phyloP scores from a whole-genome alignment of 2,329 filamentous ascomycete species.

The Cladosporium sp. region DNA sequence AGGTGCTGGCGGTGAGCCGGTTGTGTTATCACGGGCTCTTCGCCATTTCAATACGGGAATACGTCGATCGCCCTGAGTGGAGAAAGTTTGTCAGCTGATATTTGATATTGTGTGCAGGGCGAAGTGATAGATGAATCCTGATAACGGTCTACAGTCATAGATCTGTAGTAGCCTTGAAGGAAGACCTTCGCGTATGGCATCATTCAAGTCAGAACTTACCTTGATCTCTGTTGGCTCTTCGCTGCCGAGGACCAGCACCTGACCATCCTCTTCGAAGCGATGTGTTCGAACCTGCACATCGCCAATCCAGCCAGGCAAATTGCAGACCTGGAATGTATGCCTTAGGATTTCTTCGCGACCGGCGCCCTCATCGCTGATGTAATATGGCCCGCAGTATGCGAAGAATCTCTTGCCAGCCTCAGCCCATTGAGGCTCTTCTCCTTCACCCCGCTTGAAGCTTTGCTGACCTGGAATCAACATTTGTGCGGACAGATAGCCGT shows the following conservation, averaged over 20 bases:
- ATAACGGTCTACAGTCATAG: no score
- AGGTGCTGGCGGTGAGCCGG: slow-evolving; percentile 30
- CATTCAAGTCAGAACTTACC: slow-evolving; percentile 18
- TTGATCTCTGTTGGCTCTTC: slow-evolving; percentile 37
- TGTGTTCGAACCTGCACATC: slow-evolving; percentile 35
- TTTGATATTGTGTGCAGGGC: no score
- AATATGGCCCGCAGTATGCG: slow-evolving; percentile 35
- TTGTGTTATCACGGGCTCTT: slow-evolving; percentile 29
- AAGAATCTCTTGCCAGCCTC: slow-evolving; percentile 36
- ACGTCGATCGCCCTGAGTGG: slow-evolving; percentile 32
- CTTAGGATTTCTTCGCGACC: slow-evolving; percentile 32
- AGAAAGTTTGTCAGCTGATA: neutral
- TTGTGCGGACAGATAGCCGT: slow-evolving; percentile 37
- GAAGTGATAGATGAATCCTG: no score
- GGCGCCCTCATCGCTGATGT: slow-evolving; percentile 33
- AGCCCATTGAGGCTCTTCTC: slow-evolving; percentile 36
- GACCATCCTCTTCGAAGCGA: slow-evolving; percentile 35
- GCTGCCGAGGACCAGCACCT: slow-evolving; percentile 35
- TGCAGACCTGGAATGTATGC: slow-evolving; percentile 36
- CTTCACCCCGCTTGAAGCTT: slow-evolving; percentile 34
- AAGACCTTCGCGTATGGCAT: neutral
- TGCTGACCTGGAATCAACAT: slow-evolving; percentile 36
- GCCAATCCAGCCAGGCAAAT: slow-evolving; percentile 36
- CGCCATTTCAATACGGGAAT: slow-evolving; percentile 36
- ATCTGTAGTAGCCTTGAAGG: no score